A percentile compares a stretch with the other conserved stretches of the same genome.
phyloP scores from a whole-genome alignment of 2,329 filamentous ascomycete species.

The Fusarium aywerte region DNA sequence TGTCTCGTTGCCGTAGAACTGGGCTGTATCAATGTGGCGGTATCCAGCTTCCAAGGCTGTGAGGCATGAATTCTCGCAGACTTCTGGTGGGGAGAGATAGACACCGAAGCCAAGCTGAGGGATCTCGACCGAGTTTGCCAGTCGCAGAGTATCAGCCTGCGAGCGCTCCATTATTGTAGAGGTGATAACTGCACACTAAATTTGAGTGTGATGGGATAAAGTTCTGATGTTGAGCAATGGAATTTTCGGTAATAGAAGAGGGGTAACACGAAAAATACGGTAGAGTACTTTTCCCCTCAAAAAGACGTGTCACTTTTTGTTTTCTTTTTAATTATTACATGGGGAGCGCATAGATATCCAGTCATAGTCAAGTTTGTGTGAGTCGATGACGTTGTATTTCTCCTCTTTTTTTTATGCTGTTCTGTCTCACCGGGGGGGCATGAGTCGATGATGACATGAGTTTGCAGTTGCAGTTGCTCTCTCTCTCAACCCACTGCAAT shows the following conservation, averaged over 20 bases:
- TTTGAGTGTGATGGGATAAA: not conserved
- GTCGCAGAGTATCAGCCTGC: slow-evolving; percentile 34
- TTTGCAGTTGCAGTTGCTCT: not conserved
- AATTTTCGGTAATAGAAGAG: not conserved
- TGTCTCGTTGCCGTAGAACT: slow-evolving; percentile 51
- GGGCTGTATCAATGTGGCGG: slow-evolving; percentile 65
- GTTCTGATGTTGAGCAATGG: not conserved
- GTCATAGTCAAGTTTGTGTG: slow-evolving; percentile 3
- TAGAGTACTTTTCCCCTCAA: not conserved
- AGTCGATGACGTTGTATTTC: slow-evolving; percentile 32
- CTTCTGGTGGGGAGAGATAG: slow-evolving; percentile 65
- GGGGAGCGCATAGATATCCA: slow-evolving; percentile 20
- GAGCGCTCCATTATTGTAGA: slow-evolving; percentile 14
- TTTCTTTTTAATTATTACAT: not conserved
- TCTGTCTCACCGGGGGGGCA: not conserved
- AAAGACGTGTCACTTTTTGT: not conserved
- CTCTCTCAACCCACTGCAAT: not conserved
- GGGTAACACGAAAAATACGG: slow-evolving; percentile 5
- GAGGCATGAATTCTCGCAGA: slow-evolving; percentile 67
- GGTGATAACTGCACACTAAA: not conserved
- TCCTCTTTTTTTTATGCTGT: slow-evolving; percentile 8
- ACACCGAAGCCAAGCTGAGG: slow-evolving; percentile 77
- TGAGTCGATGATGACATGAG: slow-evolving; percentile 25
- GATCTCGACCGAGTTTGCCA: slow-evolving; percentile 54
- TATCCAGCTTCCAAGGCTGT: slow-evolving; percentile 65